Conservation (phyloP, 2,329 filamentous ascomycete species). For the Cordyceps militaris region DNA sequence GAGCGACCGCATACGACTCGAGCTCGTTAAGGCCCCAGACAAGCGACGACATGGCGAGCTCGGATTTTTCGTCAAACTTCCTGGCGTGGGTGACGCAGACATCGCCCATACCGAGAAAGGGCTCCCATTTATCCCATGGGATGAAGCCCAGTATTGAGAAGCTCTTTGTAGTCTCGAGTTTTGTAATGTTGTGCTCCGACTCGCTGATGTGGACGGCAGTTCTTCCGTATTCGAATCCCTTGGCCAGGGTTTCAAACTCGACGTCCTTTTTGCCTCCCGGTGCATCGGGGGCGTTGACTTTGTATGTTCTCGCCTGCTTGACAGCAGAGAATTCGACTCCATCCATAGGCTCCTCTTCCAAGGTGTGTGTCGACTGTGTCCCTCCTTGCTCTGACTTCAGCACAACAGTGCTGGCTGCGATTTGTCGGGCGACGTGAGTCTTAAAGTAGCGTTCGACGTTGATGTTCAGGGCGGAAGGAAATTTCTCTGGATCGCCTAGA, state of each 20-base stretch:
- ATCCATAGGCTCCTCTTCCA: slow-evolving; percentile 41
- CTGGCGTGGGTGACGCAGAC: slow-evolving; percentile 70
- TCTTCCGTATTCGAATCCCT: slow-evolving; percentile 87
- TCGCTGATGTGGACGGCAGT: slow-evolving; percentile 86
- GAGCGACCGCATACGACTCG: slow-evolving; percentile 77
- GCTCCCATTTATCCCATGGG: slow-evolving; percentile 67
- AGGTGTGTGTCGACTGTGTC: slow-evolving; percentile 45
- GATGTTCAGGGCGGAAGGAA: slow-evolving; percentile 70
- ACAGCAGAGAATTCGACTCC: slow-evolving; percentile 59
- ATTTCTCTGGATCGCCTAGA: slow-evolving; percentile 68
- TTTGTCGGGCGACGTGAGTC: slow-evolving; percentile 68
- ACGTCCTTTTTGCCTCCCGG: slow-evolving; percentile 78
- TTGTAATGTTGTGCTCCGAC: slow-evolving; percentile 82
- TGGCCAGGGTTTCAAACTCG: slow-evolving; percentile 75
- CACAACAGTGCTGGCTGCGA: slow-evolving; percentile 72
- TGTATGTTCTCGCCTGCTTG: slow-evolving; percentile 72
- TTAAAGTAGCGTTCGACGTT: slow-evolving; percentile 87
- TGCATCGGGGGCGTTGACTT: slow-evolving; percentile 65
- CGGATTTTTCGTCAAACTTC: slow-evolving; percentile 72
- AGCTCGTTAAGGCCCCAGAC: slow-evolving; percentile 81
- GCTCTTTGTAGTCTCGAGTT: slow-evolving; percentile 65
- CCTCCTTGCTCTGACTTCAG: slow-evolving; percentile 41
- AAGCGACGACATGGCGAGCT: slow-evolving; percentile 79
- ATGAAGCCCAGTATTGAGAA: slow-evolving; percentile 88
- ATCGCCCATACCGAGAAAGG: slow-evolving; percentile 79